phyloP scores from a whole-genome alignment of 345 rosid genomes.

The Fremontodendron californicum region DNA sequence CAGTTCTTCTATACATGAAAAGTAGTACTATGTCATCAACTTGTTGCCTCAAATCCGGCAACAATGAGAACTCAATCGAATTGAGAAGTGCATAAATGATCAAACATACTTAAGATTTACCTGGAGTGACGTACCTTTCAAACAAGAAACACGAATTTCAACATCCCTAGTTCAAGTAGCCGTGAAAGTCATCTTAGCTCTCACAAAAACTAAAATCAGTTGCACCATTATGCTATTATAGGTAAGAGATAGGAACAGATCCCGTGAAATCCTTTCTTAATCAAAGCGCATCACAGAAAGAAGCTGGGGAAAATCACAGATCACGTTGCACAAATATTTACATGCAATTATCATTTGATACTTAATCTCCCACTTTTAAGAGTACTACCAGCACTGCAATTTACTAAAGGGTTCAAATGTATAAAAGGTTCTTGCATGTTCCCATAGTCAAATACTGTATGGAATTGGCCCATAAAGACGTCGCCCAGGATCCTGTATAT shows the following conservation, averaged over 20 bases:
- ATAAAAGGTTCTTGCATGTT: conserved; percentile 31
- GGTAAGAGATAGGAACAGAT: not conserved
- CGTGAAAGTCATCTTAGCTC: not conserved
- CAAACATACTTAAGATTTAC: not conserved
- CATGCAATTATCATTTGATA: conserved; percentile 6
- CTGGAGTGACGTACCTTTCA: not conserved
- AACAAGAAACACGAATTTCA: not conserved
- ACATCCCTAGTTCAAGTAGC: not conserved
- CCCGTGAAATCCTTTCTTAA: not conserved
- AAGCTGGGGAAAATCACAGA: not conserved
- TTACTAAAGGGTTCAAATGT: not conserved
- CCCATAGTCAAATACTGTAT: conserved; percentile 83
- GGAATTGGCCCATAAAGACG: conserved; percentile 76
- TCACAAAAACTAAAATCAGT: not conserved
- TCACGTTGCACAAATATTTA: conserved; percentile 19
- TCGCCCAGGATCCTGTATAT: conserved; percentile 76
- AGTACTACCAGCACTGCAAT: not conserved
- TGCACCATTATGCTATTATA: not conserved
- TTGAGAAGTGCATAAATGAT: no score
- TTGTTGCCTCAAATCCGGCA: no score
- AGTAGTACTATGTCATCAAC: no score
- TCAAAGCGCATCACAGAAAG: not conserved
- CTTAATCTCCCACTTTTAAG: not conserved
- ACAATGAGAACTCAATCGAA: no score
- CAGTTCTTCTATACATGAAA: not conserved